Base-by-base conservation (phyloP, 2,329 filamentous ascomycete genomes). In the Fusarium caatingaense region DNA sequence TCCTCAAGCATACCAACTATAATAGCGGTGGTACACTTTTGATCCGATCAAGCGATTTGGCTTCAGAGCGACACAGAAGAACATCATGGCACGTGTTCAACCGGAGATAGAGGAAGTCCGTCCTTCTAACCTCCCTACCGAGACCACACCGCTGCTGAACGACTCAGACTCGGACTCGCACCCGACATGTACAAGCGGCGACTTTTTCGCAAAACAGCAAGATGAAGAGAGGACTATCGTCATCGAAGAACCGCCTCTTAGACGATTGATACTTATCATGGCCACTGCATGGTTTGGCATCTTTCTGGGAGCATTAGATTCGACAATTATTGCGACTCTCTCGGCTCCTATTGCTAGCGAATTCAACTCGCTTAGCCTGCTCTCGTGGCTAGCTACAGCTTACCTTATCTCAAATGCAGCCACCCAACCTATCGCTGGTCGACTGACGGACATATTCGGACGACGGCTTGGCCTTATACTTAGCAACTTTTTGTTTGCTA, bases 351-450 rank as follows among this genome's bases (percentile, higher is more conserved):
- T 97, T 65, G 91, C 91, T 18, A 90, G 88, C 72, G 89, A 89
- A 32, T 95, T 96, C 80, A 84, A 89, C 63, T 94, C 92, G 2
- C 86, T 95, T 21, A 90, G 88, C 8, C 84, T 94, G 3, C 85
- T 96, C 42, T 93, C 92, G 2, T 96, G 93, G 93, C 87, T 96
- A 8, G 93, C 92, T 0, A 90, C 91, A 0, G 89, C 91, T 16
- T 96, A 95, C 76, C 85, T 95, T 6, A 93, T 96, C 69, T 90
- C 92, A 62, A 95, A 93, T 78, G 91, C 93, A 90, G 88, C 28
- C 5, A 56, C 49, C 16, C 61, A 64, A 13, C 61, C 73, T 91
- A 94, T 96, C 9, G 91, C 90, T 34, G 93, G 93, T 6, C 87
- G 92, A 13, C 79, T 96, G 56, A 96, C 93, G 0, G 93, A 96